A percentile compares a stretch with the other conserved stretches of the same genome.
These are phyloP conservation scores for Paramecium bursaria DNA, from an alignment of 73 alveolate species.

Conservation along the genomic window DNA sequence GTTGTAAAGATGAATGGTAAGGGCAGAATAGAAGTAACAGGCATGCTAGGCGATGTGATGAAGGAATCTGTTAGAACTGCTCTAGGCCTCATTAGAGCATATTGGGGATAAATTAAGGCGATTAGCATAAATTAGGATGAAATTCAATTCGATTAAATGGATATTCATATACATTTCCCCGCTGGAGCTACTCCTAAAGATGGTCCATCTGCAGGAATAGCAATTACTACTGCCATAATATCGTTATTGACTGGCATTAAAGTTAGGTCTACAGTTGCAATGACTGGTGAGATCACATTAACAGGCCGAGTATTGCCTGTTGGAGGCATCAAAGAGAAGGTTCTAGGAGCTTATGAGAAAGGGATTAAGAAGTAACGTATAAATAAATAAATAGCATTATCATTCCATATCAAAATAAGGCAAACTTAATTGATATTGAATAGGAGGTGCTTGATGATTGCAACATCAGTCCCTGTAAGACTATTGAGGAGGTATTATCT, in stretches of 20 bases:
- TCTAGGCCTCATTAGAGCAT: conserved; percentile 85
- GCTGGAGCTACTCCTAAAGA: conserved; percentile 96
- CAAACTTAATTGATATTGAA: conserved; percentile 29
- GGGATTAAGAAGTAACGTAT: conserved; percentile 77
- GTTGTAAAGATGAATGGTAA: conserved; percentile 82
- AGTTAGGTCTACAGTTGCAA: conserved; percentile 84
- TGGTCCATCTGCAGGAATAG: conserved; percentile 95
- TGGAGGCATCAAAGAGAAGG: conserved; percentile 93
- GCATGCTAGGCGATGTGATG: conserved; percentile 93
- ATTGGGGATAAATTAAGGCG: conserved; percentile 73
- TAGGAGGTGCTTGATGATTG: conserved; percentile 54
- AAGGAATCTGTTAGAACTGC: conserved; percentile 90
- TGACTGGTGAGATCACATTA: conserved; percentile 93
- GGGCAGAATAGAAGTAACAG: conserved; percentile 82
- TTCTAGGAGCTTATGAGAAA: conserved; percentile 86
- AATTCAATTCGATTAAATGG: conserved; percentile 76
- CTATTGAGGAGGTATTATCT: conserved; percentile 43
- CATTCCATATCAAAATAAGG: conserved; percentile 43
- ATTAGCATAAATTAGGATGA: conserved; percentile 44
- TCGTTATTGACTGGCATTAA: conserved; percentile 79
- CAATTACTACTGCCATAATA: conserved; percentile 92
- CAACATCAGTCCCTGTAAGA: conserved; percentile 26
- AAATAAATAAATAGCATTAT: conserved; percentile 49
- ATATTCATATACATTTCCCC: conserved; percentile 93
- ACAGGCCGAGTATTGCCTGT: conserved; percentile 88